phyloP scores from a whole-genome alignment of 2,329 filamentous ascomycete genomes.

The Beauveria sp. region DNA sequence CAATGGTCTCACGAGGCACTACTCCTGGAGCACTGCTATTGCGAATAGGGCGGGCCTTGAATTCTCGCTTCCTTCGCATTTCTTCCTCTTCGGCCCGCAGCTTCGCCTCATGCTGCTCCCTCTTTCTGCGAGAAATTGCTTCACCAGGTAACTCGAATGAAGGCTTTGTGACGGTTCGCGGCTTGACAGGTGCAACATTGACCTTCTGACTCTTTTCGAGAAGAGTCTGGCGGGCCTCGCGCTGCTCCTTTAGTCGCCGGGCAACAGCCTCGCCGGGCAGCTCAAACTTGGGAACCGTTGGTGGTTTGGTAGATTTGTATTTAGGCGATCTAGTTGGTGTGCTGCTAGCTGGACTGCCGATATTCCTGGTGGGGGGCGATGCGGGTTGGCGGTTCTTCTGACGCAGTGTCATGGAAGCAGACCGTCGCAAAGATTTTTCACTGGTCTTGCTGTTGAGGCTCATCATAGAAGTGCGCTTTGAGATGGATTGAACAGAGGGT shows the following conservation, averaged over 20 bases:
- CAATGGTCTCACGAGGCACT: constrained; percentile 47
- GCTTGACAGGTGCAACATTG: constrained; percentile 33
- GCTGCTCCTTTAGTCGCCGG: constrained; percentile 48
- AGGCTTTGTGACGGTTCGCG: constrained; percentile 44
- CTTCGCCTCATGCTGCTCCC: constrained; percentile 47
- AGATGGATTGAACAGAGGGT: constrained; percentile 2
- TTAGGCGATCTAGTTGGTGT: constrained; percentile 6
- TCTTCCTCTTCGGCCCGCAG: constrained; percentile 52
- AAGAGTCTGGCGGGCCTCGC: constrained; percentile 43
- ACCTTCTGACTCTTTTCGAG: constrained; percentile 27
- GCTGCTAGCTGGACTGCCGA: constrained; percentile 8
- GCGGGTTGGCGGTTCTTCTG: constrained; percentile 17
- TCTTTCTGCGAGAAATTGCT: constrained; percentile 47
- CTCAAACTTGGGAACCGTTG: constrained; percentile 51
- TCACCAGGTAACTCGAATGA: constrained; percentile 58
- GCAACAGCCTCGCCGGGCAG: constrained; percentile 56
- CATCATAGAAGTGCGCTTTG: constrained; percentile 24
- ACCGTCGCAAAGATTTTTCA: constrained; percentile 34
- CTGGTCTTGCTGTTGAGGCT: constrained; percentile 28
- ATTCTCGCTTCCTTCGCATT: constrained; percentile 51
- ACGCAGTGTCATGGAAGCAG: constrained; percentile 32
- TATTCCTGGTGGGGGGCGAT: not conserved
- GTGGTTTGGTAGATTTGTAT: constrained; percentile 45
- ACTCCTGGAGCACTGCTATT: constrained; percentile 33
- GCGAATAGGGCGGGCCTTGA: constrained; percentile 53